Conservation (phyloP, 2,329 filamentous ascomycete genomes). For the Xylaria hypoxylon region DNA sequence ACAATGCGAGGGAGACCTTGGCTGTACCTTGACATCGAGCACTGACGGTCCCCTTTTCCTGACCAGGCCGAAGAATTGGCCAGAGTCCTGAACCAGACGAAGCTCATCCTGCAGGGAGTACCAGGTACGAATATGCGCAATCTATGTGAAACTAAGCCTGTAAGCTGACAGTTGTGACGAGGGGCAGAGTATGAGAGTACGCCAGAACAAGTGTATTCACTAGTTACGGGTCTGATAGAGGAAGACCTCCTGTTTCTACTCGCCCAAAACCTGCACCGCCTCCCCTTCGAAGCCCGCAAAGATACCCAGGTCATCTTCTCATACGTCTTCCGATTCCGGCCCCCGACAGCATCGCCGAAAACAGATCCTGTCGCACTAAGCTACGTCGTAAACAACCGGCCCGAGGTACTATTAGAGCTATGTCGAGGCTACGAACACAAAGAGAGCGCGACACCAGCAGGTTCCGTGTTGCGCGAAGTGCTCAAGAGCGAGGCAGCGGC, state of each 20-base stretch:
- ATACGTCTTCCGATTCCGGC: constrained; percentile 91
- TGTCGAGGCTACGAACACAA: constrained; percentile 91
- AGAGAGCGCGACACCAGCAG: constrained; percentile 91
- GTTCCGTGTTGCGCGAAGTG: constrained; percentile 88
- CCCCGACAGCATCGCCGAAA: constrained; percentile 72
- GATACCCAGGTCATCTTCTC: constrained; percentile 97
- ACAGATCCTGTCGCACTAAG: constrained; percentile 86
- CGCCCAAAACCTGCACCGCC: constrained; percentile 81
- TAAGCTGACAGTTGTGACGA: constrained; percentile 37
- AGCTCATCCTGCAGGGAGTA: constrained; percentile 90
- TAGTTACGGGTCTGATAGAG: constrained; percentile 85
- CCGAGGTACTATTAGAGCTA: constrained; percentile 87
- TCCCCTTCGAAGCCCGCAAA: constrained; percentile 96
- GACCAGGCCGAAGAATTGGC: constrained; percentile 85
- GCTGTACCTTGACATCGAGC: constrained; percentile 28
- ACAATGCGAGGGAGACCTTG: constrained; percentile 21
- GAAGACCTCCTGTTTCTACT: constrained; percentile 90
- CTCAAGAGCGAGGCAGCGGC: constrained; percentile 90
- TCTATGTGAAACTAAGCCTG: not conserved
- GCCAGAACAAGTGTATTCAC: constrained; percentile 87
- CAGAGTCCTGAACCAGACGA: constrained; percentile 89
- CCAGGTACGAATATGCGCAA: constrained; percentile 73
- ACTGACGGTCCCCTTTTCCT: constrained; percentile 45
- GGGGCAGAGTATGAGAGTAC: constrained; percentile 81
- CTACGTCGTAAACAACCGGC: constrained; percentile 87